Percentiles rank a stretch among this genome's conserved stretches.
Evolutionary conservation across 495 filamentous ascomycete species (phyloP).

Genomic region (Amphirosellinia nigrospora): DNA sequence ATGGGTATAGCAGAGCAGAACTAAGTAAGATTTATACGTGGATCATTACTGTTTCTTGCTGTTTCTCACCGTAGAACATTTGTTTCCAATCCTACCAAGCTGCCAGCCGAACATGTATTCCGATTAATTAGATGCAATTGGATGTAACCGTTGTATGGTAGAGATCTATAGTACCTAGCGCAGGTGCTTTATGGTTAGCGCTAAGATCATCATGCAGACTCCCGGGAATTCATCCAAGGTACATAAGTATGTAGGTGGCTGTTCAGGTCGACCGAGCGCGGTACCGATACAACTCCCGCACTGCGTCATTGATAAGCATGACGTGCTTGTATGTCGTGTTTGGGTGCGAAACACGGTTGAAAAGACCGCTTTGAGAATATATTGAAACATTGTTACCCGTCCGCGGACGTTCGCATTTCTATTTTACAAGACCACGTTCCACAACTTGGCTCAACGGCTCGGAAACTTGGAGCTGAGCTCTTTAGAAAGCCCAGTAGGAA

Average conservation of each 20-base stretch:
- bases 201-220: conserved; percentile 10
- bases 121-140: neutral
- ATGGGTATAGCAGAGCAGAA: neutral
- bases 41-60: neutral
- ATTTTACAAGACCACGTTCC: too few species aligned
- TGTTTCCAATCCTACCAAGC: neutral
- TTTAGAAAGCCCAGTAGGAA: neutral
- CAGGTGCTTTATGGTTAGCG: neutral
- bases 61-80: neutral
- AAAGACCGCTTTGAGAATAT: neutral
- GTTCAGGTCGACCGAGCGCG: neutral
- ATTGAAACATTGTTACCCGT: too few species aligned
- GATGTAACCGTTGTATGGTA: conserved; percentile 14
- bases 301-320: conserved; percentile 14
- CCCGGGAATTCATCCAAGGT: conserved; percentile 5
- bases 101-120: neutral
- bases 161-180: neutral
- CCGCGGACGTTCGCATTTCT: too few species aligned
- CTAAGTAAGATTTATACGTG: neutral
- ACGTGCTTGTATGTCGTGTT: neutral
- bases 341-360: neutral
- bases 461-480: neutral
- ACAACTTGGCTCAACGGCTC: neutral
- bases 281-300: conserved; percentile 1
- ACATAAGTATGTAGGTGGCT: too few species aligned